Evolutionary conservation across 2,329 filamentous ascomycete species (phyloP).

Genomic region (Elsinoe ampelina): DNA sequence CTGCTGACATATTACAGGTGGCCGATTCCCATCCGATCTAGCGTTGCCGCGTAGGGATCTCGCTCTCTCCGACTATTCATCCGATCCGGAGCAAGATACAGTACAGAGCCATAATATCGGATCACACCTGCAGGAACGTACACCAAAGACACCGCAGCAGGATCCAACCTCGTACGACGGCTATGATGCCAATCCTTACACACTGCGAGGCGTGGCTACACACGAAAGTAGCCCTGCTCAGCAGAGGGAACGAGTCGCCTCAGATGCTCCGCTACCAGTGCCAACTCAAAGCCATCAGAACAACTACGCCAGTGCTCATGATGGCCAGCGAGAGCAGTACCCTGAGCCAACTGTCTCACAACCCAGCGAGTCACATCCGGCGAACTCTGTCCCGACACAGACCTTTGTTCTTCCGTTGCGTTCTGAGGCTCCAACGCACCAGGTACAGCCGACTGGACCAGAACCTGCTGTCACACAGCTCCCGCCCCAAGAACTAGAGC

Average conservation of each 20-base stretch:
- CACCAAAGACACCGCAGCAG: slow-evolving; percentile 24
- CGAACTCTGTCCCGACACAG: slow-evolving; percentile 13
- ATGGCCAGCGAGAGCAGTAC: neutral
- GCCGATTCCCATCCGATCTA: slow-evolving; percentile 91
- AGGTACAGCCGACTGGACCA: slow-evolving; percentile 18
- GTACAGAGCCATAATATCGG: slow-evolving; percentile 25
- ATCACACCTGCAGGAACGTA: slow-evolving; percentile 18
- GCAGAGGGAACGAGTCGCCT: neutral
- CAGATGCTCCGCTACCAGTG: neutral
- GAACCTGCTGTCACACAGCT: neutral
- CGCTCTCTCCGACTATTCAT: slow-evolving; percentile 71
- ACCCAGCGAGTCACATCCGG: neutral
- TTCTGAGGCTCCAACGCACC: slow-evolving; percentile 13
- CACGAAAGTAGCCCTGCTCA: slow-evolving; percentile 11
- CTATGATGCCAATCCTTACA: slow-evolving; percentile 18
- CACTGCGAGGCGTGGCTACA: slow-evolving; percentile 14
- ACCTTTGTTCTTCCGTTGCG: slow-evolving; percentile 16
- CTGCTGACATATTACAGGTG: slow-evolving; percentile 21
- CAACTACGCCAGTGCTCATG: slow-evolving; percentile 14
- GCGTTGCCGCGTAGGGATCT: slow-evolving; percentile 60
- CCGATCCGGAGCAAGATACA: slow-evolving; percentile 52
- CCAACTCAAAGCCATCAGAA: slow-evolving; percentile 17
- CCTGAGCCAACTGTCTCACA: neutral
- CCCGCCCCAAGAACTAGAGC: neutral
- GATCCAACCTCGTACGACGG: slow-evolving; percentile 12